Conservation (phyloP, 257 asterid species). For the Capsicum pubescens region DNA sequence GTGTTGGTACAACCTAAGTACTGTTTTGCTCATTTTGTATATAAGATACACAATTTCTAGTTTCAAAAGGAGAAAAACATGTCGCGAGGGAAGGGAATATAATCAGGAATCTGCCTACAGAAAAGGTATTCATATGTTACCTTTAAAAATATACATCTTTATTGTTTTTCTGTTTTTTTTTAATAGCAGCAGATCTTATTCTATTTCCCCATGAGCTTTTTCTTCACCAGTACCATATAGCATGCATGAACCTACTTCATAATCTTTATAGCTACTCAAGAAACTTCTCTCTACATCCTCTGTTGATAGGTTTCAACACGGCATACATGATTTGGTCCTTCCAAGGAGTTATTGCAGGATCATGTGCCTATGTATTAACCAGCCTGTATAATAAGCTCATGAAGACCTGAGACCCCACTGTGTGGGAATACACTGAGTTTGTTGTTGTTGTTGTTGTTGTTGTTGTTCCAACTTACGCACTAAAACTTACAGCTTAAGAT, state of each 20-base stretch:
- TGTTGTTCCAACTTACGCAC: background rate
- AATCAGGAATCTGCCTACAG: too few species aligned
- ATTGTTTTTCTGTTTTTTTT: background rate
- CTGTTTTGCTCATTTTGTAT: too few species aligned
- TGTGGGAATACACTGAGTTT: too few species aligned
- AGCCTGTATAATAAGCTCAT: background rate
- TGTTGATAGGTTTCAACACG: slow-evolving; percentile 11
- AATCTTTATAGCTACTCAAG: background rate
- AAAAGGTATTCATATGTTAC: too few species aligned
- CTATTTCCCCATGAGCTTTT: background rate
- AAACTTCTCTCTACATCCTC: slow-evolving; percentile 10
- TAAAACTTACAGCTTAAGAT: slow-evolving; percentile 18
- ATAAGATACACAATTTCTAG: too few species aligned
- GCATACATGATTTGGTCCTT: slow-evolving; percentile 6
- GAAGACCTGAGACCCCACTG: background rate
- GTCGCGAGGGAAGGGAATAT: too few species aligned
- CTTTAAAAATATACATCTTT: background rate
- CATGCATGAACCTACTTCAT: slow-evolving; percentile 13
- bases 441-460: too few species aligned
- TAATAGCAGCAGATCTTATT: background rate
- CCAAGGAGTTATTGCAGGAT: slow-evolving; percentile 7
- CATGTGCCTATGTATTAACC: slow-evolving; percentile 10
- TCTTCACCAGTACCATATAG: slow-evolving; percentile 22
- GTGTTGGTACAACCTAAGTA: too few species aligned
- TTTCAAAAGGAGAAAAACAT: too few species aligned